Evolutionary conservation across 306 rosid genomes (phyloP).

Genomic region (Citrullus amarus): DNA sequence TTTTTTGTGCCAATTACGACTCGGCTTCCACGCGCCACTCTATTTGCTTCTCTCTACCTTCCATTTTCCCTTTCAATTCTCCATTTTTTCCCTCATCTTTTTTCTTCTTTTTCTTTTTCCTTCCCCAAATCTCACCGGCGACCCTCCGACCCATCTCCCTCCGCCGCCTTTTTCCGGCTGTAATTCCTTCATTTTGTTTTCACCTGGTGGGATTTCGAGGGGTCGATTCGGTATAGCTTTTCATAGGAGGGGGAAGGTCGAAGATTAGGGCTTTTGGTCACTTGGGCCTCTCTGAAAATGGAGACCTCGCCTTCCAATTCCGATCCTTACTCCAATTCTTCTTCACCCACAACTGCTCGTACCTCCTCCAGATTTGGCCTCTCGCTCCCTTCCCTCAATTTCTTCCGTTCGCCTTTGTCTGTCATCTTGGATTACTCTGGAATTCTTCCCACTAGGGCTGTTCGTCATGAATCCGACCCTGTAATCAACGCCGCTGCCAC

Average conservation of each 20-base stretch:
- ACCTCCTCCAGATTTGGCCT: constrained; percentile 7
- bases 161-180: neutral
- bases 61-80: neutral
- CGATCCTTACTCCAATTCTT: constrained; percentile 6
- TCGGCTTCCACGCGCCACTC: neutral
- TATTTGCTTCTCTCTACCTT: neutral
- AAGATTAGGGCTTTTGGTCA: neutral
- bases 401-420: constrained; percentile 46
- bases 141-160: neutral
- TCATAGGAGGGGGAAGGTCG: neutral
- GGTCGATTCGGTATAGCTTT: neutral
- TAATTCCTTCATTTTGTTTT: too few relatives aligned
- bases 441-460: constrained; percentile 26
- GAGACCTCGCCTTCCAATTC: constrained; percentile 9
- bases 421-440: constrained; percentile 51
- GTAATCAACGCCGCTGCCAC: constrained; percentile 15
- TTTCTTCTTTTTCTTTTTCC: neutral
- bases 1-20: neutral
- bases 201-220: neutral
- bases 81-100: neutral
- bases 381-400: constrained; percentile 31
- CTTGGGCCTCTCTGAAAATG: neutral
- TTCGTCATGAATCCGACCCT: constrained; percentile 15
- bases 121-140: constrained; percentile 1
- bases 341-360: constrained; percentile 2